Conservation (phyloP, 441 rosid genomes). For the Eruca vesicaria region DNA sequence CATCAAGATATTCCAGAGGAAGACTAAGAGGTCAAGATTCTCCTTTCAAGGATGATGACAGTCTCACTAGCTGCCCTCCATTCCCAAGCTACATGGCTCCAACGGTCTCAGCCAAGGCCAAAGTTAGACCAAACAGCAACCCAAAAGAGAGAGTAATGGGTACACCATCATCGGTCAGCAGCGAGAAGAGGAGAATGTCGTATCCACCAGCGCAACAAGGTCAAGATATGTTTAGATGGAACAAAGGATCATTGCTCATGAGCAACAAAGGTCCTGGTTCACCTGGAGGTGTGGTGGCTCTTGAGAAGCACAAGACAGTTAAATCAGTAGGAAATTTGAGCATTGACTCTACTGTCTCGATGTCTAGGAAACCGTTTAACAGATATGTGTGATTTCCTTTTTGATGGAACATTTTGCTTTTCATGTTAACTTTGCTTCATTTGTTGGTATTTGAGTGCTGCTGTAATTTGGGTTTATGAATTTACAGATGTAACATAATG, state of each 20-base stretch:
- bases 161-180: conserved; percentile 54
- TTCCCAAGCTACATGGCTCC: conserved; percentile 92
- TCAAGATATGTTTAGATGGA: conserved; percentile 71
- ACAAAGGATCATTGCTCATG: conserved; percentile 64
- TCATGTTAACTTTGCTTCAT: conserved; percentile 18
- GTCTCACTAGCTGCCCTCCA: conserved; percentile 91
- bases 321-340: conserved; percentile 76
- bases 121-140: conserved; percentile 62
- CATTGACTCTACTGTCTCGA: conserved; percentile 75
- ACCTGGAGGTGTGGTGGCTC: conserved; percentile 47
- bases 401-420: conserved; percentile 14
- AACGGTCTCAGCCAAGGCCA: too few relatives aligned
- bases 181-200: conserved; percentile 73
- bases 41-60: conserved; percentile 87
- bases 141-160: conserved; percentile 72
- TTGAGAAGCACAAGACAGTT: conserved; percentile 53
- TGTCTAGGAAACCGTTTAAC: conserved; percentile 91
- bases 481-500: conserved; percentile 39
- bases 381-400: conserved; percentile 73
- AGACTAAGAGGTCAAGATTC: conserved; percentile 59
- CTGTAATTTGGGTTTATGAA: conserved; percentile 34
- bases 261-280: conserved; percentile 36
- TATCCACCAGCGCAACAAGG: conserved; percentile 66
- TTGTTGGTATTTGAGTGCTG: conserved; percentile 45
- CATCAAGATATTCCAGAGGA: conserved; percentile 61